Percentiles rank a stretch among this genome's conserved stretches.
These are phyloP conservation scores for Dactylellina leptospora DNA, from an alignment of 2,329 filamentous ascomycete genomes.

Conservation along the genomic window DNA sequence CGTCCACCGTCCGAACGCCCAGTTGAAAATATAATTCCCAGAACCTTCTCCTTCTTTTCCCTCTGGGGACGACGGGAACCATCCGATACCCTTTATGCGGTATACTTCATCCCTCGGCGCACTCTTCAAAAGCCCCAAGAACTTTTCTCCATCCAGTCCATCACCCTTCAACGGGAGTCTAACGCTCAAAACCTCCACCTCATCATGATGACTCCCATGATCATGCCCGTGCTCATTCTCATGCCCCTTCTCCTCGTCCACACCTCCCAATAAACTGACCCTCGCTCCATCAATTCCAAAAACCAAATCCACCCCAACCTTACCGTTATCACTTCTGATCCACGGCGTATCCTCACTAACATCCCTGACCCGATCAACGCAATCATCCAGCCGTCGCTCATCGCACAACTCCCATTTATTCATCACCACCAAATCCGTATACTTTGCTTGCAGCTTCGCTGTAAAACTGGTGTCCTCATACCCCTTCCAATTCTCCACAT, in stretches of 20 bases:
- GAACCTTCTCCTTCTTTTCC: constrained; percentile 56
- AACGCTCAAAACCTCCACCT: constrained; percentile 57
- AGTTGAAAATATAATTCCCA: constrained; percentile 87
- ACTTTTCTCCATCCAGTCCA: constrained; percentile 65
- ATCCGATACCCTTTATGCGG: constrained; percentile 81
- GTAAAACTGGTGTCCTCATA: constrained; percentile 93
- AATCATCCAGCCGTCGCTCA: constrained; percentile 74
- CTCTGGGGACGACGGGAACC: constrained; percentile 61
- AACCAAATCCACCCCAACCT: constrained; percentile 78
- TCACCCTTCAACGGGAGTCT: constrained; percentile 54
- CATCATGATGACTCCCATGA: constrained; percentile 56
- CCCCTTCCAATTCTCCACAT: constrained; percentile 93
- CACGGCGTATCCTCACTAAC: constrained; percentile 75
- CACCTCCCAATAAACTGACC: constrained; percentile 63
- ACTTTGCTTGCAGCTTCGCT: constrained; percentile 84
- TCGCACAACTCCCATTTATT: constrained; percentile 88
- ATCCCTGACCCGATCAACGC: constrained; percentile 73
- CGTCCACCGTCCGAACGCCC: constrained; percentile 96
- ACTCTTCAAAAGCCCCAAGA: constrained; percentile 73
- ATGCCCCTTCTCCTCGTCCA: constrained; percentile 62
- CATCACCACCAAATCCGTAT: constrained; percentile 88
- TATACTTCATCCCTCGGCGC: constrained; percentile 95
- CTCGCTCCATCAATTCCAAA: constrained; percentile 86
- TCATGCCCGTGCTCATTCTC: constrained; percentile 52
- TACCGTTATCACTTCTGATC: constrained; percentile 84